Evolutionary conservation across 2,329 filamentous ascomycete genomes (phyloP), one percentile per base, ranked within the genome.

Genomic region (Chrysoporthe cubensis): DNA sequence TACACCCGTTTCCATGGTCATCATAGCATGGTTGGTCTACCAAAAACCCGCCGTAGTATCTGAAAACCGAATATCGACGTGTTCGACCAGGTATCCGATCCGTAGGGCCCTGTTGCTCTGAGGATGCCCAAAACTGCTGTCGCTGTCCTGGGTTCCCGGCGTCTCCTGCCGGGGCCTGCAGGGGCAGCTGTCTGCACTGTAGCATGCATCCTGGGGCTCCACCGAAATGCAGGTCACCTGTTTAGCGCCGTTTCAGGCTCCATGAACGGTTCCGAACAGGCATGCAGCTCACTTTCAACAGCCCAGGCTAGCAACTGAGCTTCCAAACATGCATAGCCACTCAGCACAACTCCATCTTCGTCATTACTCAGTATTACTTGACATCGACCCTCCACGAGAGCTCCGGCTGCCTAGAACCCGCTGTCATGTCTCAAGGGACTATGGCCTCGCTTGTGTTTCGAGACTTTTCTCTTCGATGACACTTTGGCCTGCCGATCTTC

Each of bases 191-290:
- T 52, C 21, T 9, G 21, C 32, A 32, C 50, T 21, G 50, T 32
- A 26, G 50, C 14, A 54, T 54, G 50, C 50, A 11, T 54, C 50
- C 50, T 26, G 26, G 50, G 50, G 6, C 21, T 16, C 50, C 50
- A 54, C 50, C 16, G 50, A 32, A 7, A 54, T 54, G 50, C 50
- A 54, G 32, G 50, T 54, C 50, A 54, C 26, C 21, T 54, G 26
- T 32, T 32, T 54, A 54, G 50, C 50, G 21, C 50, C 50, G 50
- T 54, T 54, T 54, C 50, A 54, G 50, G 50, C 50, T 13, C 50
- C 50, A 34, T 54, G 21, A 54, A 8, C 26, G 26, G 14, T 52
- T 32, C 50, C 1, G 21, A 52, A 52, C 21, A 32, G 50, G 50
- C 50, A 52, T 14, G 21, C 50, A 16, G 21, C n/a, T n/a, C 48